Evolutionary conservation across 2,329 filamentous ascomycete genomes (phyloP).

Genomic region (Pseudogymnoascus sp.): DNA sequence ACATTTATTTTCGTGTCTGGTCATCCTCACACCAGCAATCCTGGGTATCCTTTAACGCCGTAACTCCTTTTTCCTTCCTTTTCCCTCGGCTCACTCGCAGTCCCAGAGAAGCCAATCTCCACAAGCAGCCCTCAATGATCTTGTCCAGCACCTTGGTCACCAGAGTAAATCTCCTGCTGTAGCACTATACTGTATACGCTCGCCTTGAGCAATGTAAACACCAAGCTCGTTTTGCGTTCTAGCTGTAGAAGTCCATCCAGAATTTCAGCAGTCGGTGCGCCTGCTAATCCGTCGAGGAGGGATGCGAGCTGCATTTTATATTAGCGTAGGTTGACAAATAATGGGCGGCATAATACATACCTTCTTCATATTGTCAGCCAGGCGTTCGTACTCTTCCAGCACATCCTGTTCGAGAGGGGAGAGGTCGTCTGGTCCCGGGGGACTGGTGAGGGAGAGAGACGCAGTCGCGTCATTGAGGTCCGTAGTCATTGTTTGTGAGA

Average conservation of each 20-base stretch:
- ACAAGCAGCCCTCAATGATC: constrained; percentile 19
- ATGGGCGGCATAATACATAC: constrained; percentile 37
- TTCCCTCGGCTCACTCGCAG: background rate
- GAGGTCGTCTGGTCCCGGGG: constrained; percentile 41
- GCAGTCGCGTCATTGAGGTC: constrained; percentile 15
- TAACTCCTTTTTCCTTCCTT: background rate
- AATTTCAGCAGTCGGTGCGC: constrained; percentile 69
- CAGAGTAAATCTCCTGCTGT: constrained; percentile 88
- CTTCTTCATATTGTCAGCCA: constrained; percentile 86
- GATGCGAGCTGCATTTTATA: constrained; percentile 43
- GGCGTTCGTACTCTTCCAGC: constrained; percentile 81
- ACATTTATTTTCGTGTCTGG: background rate
- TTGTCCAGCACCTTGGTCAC: constrained; percentile 35
- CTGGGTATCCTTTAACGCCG: constrained; percentile 1
- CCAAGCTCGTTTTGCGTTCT: constrained; percentile 88
- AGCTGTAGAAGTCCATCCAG: constrained; percentile 78
- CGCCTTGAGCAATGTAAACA: constrained; percentile 92
- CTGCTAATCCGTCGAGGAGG: constrained; percentile 54
- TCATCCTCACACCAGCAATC: background rate
- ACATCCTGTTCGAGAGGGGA: constrained; percentile 86
- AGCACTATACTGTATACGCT: constrained; percentile 98
- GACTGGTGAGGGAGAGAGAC: constrained; percentile 17
- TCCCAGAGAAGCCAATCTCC: background rate
- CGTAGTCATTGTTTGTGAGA: constrained; percentile 11
- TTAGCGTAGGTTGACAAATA: background rate